phyloP scores from a whole-genome alignment of 1,139 yeast genomes.

The Protomyces inouyei region DNA sequence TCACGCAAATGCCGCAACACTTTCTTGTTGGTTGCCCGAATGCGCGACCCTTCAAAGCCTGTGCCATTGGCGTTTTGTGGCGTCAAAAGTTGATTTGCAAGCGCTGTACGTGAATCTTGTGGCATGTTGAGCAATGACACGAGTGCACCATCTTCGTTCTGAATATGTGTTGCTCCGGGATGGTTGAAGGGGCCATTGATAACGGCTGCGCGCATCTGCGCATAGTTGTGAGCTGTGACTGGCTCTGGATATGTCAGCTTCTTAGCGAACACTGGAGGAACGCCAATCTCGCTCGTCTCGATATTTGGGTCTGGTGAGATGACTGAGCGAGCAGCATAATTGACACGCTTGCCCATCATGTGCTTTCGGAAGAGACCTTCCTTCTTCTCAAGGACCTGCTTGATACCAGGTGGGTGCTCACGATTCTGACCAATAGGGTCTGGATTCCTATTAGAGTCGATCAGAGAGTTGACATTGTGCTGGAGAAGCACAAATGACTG shows the following conservation, averaged over 20 bases:
- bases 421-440: conserved; percentile 54
- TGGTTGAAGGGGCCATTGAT: conserved; percentile 95
- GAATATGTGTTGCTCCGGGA: conserved; percentile 98
- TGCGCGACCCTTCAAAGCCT: conserved; percentile 41
- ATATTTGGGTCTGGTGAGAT: conserved; percentile 98
- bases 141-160: conserved; percentile 90
- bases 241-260: conserved; percentile 98
- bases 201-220: conserved; percentile 88
- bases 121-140: conserved; percentile 84
- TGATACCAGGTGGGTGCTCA: conserved; percentile 85
- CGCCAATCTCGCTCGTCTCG: conserved; percentile 97
- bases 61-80: conserved; percentile 51
- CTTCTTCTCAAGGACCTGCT: conserved; percentile 96
- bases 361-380: conserved; percentile 98
- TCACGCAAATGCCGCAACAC: conserved; percentile 91
- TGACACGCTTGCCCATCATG: conserved; percentile 99
- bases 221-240: conserved; percentile 87
- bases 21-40: conserved; percentile 64
- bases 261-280: conserved; percentile 96
- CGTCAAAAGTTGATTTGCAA: conserved; percentile 89
- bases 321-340: conserved; percentile 97
- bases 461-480: conserved; percentile 88
- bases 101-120: conserved; percentile 87
- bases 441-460: conserved; percentile 88
- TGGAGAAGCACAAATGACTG: conserved; percentile 91